phyloP scores from a whole-genome alignment of 805 yeast species.

The Metschnikowia amazonensis region DNA sequence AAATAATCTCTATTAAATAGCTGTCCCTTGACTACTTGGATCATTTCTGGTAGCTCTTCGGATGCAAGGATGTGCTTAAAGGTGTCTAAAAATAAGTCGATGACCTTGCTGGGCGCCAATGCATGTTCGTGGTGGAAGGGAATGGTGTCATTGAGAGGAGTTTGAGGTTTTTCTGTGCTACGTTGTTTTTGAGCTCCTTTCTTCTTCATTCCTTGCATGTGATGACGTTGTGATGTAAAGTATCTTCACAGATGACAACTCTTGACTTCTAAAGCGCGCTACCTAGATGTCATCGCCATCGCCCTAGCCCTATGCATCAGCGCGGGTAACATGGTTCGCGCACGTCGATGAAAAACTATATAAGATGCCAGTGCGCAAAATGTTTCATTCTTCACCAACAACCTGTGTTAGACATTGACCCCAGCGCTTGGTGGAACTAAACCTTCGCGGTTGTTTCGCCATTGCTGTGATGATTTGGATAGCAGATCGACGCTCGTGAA shows the following conservation, averaged over 20 bases:
- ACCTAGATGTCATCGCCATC: background rate
- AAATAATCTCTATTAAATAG: constrained; percentile 67
- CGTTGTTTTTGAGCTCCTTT: constrained; percentile 1
- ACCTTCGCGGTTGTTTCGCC: constrained; percentile 28
- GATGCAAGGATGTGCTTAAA: constrained; percentile 34
- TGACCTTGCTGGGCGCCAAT: constrained; percentile 32
- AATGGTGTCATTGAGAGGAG: constrained; percentile 20
- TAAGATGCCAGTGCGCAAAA: constrained; percentile 1
- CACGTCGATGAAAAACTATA: constrained; percentile 2
- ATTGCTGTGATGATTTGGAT: constrained; percentile 35
- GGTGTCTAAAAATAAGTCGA: constrained; percentile 33
- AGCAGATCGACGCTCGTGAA: constrained; percentile 75
- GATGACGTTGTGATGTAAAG: too few relatives aligned
- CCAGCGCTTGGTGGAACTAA: constrained; percentile 32
- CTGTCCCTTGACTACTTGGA: constrained; percentile 69
- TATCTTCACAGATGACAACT: too few relatives aligned
- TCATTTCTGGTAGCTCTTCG: constrained; percentile 35
- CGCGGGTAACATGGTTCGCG: background rate
- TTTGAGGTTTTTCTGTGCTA: background rate
- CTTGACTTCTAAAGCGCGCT: background rate
- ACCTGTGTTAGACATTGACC: constrained; percentile 51
- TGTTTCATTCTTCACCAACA: constrained; percentile 27
- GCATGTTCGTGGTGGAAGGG: constrained; percentile 34
- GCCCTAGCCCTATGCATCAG: constrained; percentile 6
- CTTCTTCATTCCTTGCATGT: background rate